Evolutionary conservation across 1,284 basidiomycete species (phyloP).

Genomic region (Boletus smithii): DNA sequence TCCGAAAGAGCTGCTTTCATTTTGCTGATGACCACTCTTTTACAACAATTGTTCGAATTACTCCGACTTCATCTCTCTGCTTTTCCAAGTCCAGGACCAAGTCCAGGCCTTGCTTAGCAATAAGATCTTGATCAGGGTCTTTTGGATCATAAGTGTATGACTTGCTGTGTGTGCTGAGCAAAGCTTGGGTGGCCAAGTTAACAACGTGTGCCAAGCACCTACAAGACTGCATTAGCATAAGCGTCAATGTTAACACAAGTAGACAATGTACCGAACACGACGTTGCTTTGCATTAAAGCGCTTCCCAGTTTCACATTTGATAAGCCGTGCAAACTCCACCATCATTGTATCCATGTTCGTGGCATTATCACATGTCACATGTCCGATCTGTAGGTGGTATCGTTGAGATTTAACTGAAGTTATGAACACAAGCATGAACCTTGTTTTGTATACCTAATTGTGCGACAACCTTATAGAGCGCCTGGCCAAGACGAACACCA

Average conservation of each 20-base stretch:
- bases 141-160: background rate
- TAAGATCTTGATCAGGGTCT: background rate
- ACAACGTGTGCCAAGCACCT: background rate
- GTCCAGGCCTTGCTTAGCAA: background rate
- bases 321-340: background rate
- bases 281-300: background rate
- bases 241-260: no score
- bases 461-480: background rate
- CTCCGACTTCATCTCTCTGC: background rate
- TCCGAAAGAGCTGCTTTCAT: background rate
- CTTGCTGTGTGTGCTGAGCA: background rate
- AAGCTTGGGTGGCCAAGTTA: background rate
- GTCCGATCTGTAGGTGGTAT: no score
- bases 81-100: no score
- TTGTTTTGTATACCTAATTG: background rate
- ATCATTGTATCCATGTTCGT: background rate
- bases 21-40: background rate
- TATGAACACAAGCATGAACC: no score
- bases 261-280: background rate
- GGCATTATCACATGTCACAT: background rate
- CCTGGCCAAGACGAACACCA: background rate
- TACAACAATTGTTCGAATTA: background rate
- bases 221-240: no score
- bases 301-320: background rate
- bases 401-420: no score